Percentiles rank a stretch among this genome's conserved stretches.
Conservation (phyloP, 805 yeast species). For the Alloascoidea africana region DNA sequence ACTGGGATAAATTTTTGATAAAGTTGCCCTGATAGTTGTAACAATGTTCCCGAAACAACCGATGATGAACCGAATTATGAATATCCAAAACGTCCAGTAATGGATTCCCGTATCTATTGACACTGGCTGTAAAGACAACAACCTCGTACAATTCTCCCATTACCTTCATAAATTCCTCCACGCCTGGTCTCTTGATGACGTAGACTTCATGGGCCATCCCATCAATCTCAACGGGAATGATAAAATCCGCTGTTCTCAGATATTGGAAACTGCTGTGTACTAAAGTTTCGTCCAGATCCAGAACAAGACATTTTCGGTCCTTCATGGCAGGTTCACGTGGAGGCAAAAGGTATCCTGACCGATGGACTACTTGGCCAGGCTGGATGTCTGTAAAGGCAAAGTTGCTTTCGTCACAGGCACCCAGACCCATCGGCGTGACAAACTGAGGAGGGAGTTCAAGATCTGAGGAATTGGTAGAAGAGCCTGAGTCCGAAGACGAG, state of each 20-base stretch:
- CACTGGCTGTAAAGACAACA: conserved; percentile 94
- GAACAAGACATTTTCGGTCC: conserved; percentile 69
- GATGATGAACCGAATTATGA: conserved; percentile 66
- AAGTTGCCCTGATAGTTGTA: conserved; percentile 88
- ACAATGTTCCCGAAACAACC: conserved; percentile 90
- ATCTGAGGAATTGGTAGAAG: neutral
- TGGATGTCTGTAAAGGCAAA: conserved; percentile 1
- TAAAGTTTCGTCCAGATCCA: conserved; percentile 90
- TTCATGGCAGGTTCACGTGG: conserved; percentile 21
- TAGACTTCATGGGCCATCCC: conserved; percentile 86
- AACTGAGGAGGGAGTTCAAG: neutral
- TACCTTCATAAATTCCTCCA: conserved; percentile 73
- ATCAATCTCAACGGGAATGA: conserved; percentile 94
- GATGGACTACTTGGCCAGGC: neutral
- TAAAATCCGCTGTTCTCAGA: conserved; percentile 86
- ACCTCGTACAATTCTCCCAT: conserved; percentile 87
- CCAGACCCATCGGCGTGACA: neutral
- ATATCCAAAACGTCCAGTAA: conserved; percentile 75
- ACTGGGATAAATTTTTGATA: conserved; percentile 83
- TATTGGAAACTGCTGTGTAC: conserved; percentile 93
- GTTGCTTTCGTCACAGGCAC: neutral
- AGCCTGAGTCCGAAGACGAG: neutral
- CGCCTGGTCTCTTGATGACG: conserved; percentile 96
- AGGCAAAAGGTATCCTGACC: neutral
- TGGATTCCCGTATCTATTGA: conserved; percentile 92